phyloP scores from a whole-genome alignment of 306 rosid species.

The Prunus padus region DNA sequence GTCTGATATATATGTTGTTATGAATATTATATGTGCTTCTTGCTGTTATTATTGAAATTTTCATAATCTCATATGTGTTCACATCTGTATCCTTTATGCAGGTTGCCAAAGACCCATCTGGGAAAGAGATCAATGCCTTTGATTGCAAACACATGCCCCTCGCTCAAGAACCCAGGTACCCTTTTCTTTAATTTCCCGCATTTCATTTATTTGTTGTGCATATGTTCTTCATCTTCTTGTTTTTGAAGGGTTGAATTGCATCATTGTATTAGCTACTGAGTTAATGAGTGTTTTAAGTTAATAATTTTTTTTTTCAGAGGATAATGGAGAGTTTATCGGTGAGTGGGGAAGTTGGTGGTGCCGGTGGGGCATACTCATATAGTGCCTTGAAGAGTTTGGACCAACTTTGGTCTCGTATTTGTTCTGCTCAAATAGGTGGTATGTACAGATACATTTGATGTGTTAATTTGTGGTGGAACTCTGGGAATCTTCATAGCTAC shows the following conservation, averaged over 20 bases:
- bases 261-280: conserved; percentile 1
- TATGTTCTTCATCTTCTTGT: background rate
- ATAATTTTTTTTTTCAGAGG: conserved; percentile 43
- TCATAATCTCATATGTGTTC: background rate
- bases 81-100: conserved; percentile 15
- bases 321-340: conserved; percentile 85
- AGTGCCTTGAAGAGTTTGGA: no score
- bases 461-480: no score
- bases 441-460: no score
- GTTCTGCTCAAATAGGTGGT: no score
- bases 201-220: background rate
- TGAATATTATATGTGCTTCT: background rate
- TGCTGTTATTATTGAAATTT: background rate
- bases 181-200: background rate
- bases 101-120: conserved; percentile 87
- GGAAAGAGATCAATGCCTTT: conserved; percentile 52
- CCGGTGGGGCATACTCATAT: no score
- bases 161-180: conserved; percentile 83
- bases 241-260: background rate
- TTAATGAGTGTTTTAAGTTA: background rate
- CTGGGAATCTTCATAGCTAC: no score
- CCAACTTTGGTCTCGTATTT: no score
- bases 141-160: conserved; percentile 49
- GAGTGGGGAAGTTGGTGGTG: no score
- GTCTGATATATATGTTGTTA: background rate